Percentiles rank a stretch among this genome's conserved stretches.
Evolutionary conservation across 139 green algal species (phyloP).

Genomic region (Zygnema cylindricum): DNA sequence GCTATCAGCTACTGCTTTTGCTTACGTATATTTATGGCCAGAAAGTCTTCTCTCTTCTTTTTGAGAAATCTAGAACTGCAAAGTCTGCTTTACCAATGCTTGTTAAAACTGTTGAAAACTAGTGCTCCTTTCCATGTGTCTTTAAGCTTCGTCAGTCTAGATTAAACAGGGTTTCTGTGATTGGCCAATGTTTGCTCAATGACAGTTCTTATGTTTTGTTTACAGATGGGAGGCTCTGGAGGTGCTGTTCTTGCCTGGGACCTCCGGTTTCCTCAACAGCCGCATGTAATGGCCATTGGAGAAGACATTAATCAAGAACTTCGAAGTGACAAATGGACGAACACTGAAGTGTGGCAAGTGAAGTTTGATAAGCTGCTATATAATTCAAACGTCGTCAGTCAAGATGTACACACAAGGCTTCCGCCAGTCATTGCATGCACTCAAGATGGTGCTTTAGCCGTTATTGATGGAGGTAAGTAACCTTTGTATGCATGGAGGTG

Average conservation of each 20-base stretch:
- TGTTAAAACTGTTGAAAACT: too few species aligned
- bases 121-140: too few species aligned
- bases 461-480: not conserved
- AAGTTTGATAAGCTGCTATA: slow-evolving; percentile 7
- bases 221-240: slow-evolving; percentile 5
- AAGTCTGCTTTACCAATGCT: too few species aligned
- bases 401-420: not conserved
- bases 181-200: too few species aligned
- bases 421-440: not conserved
- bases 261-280: not conserved
- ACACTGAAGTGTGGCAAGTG: slow-evolving; percentile 18
- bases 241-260: slow-evolving; percentile 10
- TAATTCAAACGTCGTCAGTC: not conserved
- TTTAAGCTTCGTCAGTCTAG: too few species aligned
- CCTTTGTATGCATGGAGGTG: too few species aligned
- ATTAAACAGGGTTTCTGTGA: too few species aligned
- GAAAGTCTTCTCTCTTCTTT: too few species aligned
- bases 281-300: not conserved
- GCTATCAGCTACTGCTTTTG: too few species aligned
- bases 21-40: too few species aligned
- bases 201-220: too few species aligned
- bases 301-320: not conserved
- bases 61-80: too few species aligned
- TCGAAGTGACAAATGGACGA: not conserved
- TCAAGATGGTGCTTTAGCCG: not conserved